Conservation (phyloP, 2,329 filamentous ascomycete genomes). For the Penicillium sp. region DNA sequence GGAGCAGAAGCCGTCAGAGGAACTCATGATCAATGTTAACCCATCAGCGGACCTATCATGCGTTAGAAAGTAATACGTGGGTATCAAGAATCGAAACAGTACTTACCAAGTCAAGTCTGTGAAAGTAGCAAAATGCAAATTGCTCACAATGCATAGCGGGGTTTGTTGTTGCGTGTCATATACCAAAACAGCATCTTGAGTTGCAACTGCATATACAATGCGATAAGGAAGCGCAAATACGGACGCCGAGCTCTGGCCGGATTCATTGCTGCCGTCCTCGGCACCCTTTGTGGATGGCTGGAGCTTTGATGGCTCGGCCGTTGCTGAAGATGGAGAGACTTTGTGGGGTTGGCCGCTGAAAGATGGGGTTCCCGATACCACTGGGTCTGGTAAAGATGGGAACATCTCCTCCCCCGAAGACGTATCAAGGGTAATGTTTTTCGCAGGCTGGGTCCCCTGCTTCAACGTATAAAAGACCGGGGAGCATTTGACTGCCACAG, state of each 20-base stretch:
- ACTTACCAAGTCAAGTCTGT: conserved; percentile 91
- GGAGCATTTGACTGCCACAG: conserved; percentile 91
- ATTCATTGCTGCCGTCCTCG: conserved; percentile 52
- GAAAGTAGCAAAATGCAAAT: conserved; percentile 94
- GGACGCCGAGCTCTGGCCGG: conserved; percentile 54
- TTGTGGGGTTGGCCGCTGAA: conserved; percentile 54
- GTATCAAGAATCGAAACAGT: not conserved
- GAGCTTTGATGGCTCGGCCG: conserved; percentile 52
- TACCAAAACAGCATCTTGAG: conserved; percentile 88
- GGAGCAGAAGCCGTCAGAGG: conserved; percentile 96
- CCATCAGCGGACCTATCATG: conserved; percentile 69
- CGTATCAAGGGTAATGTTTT: conserved; percentile 92
- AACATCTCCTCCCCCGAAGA: conserved; percentile 83
- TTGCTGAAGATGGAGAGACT: conserved; percentile 66
- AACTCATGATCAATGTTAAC: conserved; percentile 84
- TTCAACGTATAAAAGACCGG: conserved; percentile 83
- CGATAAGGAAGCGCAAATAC: conserved; percentile 87
- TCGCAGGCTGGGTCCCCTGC: conserved; percentile 65
- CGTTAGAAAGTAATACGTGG: conserved; percentile 24
- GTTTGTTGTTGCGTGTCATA: conserved; percentile 98
- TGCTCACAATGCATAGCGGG: conserved; percentile 91
- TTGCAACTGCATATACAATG: conserved; percentile 94
- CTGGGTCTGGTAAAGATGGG: conserved; percentile 76
- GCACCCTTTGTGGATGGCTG: conserved; percentile 52
- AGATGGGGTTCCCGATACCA: conserved; percentile 57